Percentiles rank a stretch among this genome's conserved stretches.
Conservation (phyloP, 2,329 filamentous ascomycete species). For the Aspergillus phoenicis region DNA sequence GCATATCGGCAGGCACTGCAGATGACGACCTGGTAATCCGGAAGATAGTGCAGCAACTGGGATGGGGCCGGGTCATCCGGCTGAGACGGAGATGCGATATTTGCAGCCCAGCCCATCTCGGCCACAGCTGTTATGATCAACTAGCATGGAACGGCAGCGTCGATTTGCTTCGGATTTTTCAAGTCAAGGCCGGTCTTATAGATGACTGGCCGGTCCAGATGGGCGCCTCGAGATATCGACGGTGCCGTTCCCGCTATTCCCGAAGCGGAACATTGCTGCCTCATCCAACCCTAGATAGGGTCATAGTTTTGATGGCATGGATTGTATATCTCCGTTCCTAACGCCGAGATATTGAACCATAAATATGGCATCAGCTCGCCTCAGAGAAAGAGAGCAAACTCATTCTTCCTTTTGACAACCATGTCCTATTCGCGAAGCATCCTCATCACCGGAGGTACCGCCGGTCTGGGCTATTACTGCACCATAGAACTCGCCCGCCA, state of each 20-base stretch:
- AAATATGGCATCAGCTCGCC: no score
- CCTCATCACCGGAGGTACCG: constrained; percentile 48
- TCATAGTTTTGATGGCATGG: no score
- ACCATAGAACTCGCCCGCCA: constrained; percentile 45
- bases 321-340: no score
- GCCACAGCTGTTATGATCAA: background rate
- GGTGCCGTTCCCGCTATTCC: constrained; percentile 10
- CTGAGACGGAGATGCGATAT: background rate
- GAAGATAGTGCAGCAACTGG: constrained; percentile 21
- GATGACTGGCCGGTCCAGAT: no score
- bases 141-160: background rate
- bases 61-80: constrained; percentile 1
- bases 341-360: no score
- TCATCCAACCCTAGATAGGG: background rate
- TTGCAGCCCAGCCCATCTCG: background rate
- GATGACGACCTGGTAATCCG: constrained; percentile 22
- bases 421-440: background rate
- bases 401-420: no score
- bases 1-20: constrained; percentile 31
- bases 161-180: background rate
- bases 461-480: constrained; percentile 48
- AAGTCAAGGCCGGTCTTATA: no score
- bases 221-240: background rate
- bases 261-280: background rate
- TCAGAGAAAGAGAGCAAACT: no score